These are phyloP conservation scores for Monosporascus sp. DNA, from an alignment of 2,329 filamentous ascomycete genomes.

Conservation along the genomic window DNA sequence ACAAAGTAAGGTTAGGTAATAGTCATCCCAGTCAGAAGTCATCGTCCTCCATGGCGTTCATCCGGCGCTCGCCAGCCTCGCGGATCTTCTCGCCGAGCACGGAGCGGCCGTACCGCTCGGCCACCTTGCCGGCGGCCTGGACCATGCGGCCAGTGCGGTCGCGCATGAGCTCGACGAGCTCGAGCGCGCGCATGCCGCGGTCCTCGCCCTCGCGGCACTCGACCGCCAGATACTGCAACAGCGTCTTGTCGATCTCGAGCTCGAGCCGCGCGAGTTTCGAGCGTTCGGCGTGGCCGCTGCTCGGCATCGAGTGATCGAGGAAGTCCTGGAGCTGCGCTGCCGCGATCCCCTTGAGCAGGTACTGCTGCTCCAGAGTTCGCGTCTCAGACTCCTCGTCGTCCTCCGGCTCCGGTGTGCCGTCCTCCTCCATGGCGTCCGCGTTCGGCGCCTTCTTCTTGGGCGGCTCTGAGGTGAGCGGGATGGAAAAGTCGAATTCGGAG, in stretches of 20 bases:
- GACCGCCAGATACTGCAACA: conserved; percentile 80
- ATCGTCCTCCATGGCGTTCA: conserved; percentile 41
- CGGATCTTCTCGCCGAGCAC: conserved; percentile 87
- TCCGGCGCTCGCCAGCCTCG: conserved; percentile 69
- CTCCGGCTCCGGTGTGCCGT: conserved; percentile 24
- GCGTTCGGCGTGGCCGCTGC: conserved; percentile 59
- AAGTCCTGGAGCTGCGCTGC: conserved; percentile 72
- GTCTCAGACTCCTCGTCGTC: conserved; percentile 41
- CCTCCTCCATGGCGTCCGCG: conserved; percentile 28
- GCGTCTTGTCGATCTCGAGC: conserved; percentile 81
- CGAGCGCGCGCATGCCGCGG: conserved; percentile 87
- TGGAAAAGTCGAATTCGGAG: conserved; percentile 86
- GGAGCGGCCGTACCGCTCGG: conserved; percentile 73
- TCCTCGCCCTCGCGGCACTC: conserved; percentile 94
- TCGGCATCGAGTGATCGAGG: conserved; percentile 53
- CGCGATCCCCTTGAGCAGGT: conserved; percentile 68
- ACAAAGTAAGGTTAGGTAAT: too few species aligned
- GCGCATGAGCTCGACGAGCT: conserved; percentile 80
- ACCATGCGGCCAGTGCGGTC: conserved; percentile 85
- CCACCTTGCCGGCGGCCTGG: conserved; percentile 85
- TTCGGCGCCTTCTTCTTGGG: conserved; percentile 33
- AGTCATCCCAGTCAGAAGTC: conserved; percentile 7
- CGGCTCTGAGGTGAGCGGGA: conserved; percentile 63
- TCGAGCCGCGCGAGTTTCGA: conserved; percentile 65
- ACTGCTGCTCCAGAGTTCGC: conserved; percentile 70